Evolutionary conservation across 2,329 filamentous ascomycete genomes (phyloP).

Genomic region (Exophiala bonariae): DNA sequence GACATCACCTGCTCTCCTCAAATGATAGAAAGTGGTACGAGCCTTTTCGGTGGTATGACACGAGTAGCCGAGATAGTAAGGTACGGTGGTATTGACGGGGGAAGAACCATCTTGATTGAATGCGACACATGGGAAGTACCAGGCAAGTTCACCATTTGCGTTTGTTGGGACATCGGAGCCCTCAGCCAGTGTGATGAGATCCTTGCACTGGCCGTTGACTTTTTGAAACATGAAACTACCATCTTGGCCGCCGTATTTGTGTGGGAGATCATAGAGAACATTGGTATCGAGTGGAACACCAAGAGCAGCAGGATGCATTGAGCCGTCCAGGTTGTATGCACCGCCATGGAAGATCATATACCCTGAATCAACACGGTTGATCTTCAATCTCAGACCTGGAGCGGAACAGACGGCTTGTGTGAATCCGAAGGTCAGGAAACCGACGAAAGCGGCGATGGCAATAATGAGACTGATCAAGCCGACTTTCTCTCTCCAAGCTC

Average conservation of each 20-base stretch:
- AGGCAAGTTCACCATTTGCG: slow-evolving; percentile 71
- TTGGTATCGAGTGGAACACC: slow-evolving; percentile 76
- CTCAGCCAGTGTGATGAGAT: slow-evolving; percentile 70
- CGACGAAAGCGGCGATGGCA: slow-evolving; percentile 81
- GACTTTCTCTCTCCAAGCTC: slow-evolving; percentile 98
- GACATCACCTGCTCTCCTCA: slow-evolving; percentile 75
- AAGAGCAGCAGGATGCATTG: slow-evolving; percentile 74
- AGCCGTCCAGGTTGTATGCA: slow-evolving; percentile 79
- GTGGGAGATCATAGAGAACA: slow-evolving; percentile 80
- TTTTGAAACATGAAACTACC: slow-evolving; percentile 98
- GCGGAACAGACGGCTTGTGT: slow-evolving; percentile 80
- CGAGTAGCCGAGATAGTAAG: slow-evolving; percentile 79
- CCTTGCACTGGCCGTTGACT: slow-evolving; percentile 96
- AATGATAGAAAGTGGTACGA: slow-evolving; percentile 73
- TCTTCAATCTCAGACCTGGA: slow-evolving; percentile 70
- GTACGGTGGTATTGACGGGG: slow-evolving; percentile 69
- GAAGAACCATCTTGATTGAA: slow-evolving; percentile 93
- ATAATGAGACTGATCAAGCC: slow-evolving; percentile 93
- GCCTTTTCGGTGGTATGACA: slow-evolving; percentile 77
- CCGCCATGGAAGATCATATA: slow-evolving; percentile 97
- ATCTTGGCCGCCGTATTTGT: slow-evolving; percentile 82
- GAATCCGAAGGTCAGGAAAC: slow-evolving; percentile 96
- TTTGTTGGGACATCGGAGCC: slow-evolving; percentile 80
- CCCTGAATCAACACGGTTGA: slow-evolving; percentile 76
- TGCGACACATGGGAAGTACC: slow-evolving; percentile 93